phyloP scores from a whole-genome alignment of 768 basidiomycete genomes.

The Serendipita indica region DNA sequence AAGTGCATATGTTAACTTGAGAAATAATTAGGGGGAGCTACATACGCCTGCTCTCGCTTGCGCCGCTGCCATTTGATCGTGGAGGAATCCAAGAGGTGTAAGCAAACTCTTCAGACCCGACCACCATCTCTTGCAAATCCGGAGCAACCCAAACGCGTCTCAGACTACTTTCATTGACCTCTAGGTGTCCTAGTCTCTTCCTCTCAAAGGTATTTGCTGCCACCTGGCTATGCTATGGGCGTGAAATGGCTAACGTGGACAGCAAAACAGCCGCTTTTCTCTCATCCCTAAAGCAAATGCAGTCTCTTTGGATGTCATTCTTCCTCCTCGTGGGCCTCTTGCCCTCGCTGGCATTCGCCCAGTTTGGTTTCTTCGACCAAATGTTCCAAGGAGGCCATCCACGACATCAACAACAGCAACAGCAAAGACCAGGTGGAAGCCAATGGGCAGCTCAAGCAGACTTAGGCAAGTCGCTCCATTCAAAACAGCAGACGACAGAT shows the following conservation, averaged over 20 bases:
- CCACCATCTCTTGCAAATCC: not conserved
- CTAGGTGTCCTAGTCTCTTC: not conserved
- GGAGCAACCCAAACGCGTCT: not conserved
- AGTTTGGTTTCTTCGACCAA: slow-evolving; percentile 67
- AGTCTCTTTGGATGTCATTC: slow-evolving; percentile 8
- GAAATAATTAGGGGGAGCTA: no score
- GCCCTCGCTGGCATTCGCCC: slow-evolving; percentile 33
- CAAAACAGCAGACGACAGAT: not conserved
- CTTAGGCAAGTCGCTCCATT: slow-evolving; percentile 32
- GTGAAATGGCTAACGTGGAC: no score
- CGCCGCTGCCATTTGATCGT: not conserved
- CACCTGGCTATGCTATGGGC: not conserved
- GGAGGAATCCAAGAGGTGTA: not conserved
- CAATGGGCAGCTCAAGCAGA: slow-evolving; percentile 58
- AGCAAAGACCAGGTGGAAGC: slow-evolving; percentile 34
- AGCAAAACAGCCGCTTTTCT: no score
- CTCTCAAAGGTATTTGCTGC: not conserved
- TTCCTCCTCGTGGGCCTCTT: slow-evolving; percentile 24
- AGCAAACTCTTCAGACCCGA: not conserved
- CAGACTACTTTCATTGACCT: not conserved
- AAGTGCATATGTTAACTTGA: not conserved
- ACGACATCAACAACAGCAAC: slow-evolving; percentile 43
- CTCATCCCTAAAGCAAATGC: not conserved
- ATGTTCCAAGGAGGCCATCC: slow-evolving; percentile 46
- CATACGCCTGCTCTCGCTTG: slow-evolving; percentile 1